These are phyloP conservation scores for Paxillus involutus DNA, from an alignment of 768 basidiomycete species.

Conservation along the genomic window DNA sequence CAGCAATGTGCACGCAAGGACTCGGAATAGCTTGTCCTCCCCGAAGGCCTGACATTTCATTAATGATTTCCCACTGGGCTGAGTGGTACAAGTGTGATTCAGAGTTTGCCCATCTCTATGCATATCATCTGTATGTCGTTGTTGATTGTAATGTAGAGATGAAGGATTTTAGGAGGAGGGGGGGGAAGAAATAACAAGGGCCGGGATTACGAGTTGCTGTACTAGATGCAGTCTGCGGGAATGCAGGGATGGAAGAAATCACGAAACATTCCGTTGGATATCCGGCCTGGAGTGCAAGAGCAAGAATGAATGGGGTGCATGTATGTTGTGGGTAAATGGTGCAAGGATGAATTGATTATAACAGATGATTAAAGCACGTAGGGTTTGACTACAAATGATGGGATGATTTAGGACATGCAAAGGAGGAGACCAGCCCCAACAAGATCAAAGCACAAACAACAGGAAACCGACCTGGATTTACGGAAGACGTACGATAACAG, in stretches of 20 bases:
- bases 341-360: constrained; percentile 4
- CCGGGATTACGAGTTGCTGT: constrained; percentile 3
- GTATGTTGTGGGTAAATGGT: constrained; percentile 22
- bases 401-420: background rate
- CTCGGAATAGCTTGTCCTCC: no score
- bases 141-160: background rate
- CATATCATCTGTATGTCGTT: background rate
- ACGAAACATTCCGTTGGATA: no score
- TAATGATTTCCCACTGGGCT: background rate
- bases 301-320: constrained; percentile 5
- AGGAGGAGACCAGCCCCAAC: constrained; percentile 15
- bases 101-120: background rate
- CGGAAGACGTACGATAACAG: constrained; percentile 3
- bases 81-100: background rate
- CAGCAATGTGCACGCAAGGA: no score
- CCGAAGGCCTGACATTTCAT: no score
- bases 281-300: background rate
- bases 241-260: background rate
- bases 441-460: background rate
- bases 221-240: background rate
- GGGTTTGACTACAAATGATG: background rate
- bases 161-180: no score
- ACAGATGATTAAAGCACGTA: constrained; percentile 1
- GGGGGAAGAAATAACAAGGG: background rate
- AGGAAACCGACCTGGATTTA: background rate